These are phyloP conservation scores for Orbilia brochopaga DNA, from an alignment of 2,329 filamentous ascomycete genomes.

Conservation along the genomic window DNA sequence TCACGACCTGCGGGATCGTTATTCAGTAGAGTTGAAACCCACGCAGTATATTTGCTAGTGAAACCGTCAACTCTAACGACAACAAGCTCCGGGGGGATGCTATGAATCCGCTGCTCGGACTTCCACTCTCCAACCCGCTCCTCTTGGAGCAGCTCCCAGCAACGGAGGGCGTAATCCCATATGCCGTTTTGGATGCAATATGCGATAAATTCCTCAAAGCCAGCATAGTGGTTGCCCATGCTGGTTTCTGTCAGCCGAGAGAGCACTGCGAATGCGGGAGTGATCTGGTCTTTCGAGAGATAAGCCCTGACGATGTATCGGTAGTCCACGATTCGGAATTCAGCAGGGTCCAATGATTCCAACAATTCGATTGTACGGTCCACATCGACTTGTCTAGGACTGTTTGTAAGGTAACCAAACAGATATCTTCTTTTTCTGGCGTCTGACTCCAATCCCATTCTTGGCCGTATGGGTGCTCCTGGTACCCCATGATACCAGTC, in stretches of 20 bases:
- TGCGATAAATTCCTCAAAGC: conserved; percentile 53
- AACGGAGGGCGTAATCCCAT: conserved; percentile 52
- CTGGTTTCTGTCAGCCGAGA: conserved; percentile 5
- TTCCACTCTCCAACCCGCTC: neutral
- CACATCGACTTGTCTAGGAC: conserved; percentile 42
- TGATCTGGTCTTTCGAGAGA: conserved; percentile 20
- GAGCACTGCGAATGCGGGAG: conserved; percentile 13
- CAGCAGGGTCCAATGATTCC: conserved; percentile 26
- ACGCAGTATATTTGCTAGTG: conserved; percentile 13
- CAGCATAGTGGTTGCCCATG: conserved; percentile 30
- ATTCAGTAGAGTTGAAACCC: conserved; percentile 19
- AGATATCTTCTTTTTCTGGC: conserved; percentile 28
- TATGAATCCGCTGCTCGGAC: conserved; percentile 9
- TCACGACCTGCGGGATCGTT: conserved; percentile 19
- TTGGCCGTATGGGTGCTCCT: conserved; percentile 10
- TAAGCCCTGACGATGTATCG: conserved; percentile 20
- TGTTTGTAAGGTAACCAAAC: conserved; percentile 46
- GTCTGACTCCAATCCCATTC: conserved; percentile 8
- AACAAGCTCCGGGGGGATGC: conserved; percentile 17
- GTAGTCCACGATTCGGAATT: conserved; percentile 26
- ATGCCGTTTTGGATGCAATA: conserved; percentile 46
- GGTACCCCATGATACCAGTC: conserved; percentile 23
- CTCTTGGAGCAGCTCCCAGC: conserved; percentile 51
- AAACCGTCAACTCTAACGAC: conserved; percentile 15
- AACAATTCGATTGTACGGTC: conserved; percentile 50